These are phyloP conservation scores for Epithele typhae DNA, from an alignment of 768 basidiomycete genomes.

Conservation along the genomic window DNA sequence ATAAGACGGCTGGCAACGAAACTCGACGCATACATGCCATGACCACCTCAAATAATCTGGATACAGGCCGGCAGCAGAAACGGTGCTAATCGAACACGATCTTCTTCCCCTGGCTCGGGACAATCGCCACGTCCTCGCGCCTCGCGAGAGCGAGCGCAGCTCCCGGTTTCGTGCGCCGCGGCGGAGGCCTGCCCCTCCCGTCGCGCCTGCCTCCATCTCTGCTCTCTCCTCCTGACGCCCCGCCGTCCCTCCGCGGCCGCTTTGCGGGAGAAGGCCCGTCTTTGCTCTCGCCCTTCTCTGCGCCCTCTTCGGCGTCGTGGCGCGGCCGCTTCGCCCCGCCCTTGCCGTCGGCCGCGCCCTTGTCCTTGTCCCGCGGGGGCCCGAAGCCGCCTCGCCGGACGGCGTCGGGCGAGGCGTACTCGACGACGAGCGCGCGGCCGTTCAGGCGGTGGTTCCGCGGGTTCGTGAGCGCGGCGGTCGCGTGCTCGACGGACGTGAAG, in stretches of 20 bases:
- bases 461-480: constrained; percentile 79
- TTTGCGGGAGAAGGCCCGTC: constrained; percentile 20
- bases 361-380: constrained; percentile 9
- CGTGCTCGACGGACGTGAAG: constrained; percentile 73
- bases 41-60: no score
- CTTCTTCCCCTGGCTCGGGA: constrained; percentile 67
- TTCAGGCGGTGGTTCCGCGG: constrained; percentile 80
- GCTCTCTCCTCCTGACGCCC: constrained; percentile 3
- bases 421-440: constrained; percentile 81
- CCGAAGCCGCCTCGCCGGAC: constrained; percentile 70
- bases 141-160: constrained; percentile 76
- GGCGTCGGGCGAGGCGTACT: constrained; percentile 87
- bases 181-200: constrained; percentile 15
- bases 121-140: constrained; percentile 72
- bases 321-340: neutral
- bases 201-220: neutral
- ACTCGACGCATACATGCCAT: no score
- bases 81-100: constrained; percentile 75
- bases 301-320: constrained; percentile 8
- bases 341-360: neutral
- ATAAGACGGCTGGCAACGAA: neutral
- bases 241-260: constrained; percentile 14
- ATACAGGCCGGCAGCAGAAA: no score
- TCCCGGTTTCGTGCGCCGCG: constrained; percentile 63
- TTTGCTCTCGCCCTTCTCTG: constrained; percentile 9